Conservation (phyloP, 177 flowering plant genomes). For the Telopea speciosissima region DNA sequence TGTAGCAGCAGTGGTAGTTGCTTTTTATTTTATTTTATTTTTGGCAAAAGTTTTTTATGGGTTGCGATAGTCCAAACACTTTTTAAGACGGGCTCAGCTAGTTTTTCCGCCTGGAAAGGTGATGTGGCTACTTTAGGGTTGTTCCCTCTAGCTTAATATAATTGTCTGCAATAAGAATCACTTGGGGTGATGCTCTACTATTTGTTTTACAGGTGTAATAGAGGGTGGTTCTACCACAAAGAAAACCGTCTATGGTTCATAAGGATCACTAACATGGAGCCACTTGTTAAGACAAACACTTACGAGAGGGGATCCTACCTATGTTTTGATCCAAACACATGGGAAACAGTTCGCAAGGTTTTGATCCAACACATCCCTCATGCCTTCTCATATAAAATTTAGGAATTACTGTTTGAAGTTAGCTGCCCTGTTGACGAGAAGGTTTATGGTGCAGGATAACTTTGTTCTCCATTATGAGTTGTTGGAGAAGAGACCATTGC, state of each 20-base stretch:
- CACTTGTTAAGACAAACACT: slow-evolving; percentile 31
- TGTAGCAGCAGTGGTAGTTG: no score
- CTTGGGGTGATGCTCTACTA: neutral
- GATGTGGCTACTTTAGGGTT: no score
- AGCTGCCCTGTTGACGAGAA: neutral
- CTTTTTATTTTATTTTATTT: no score
- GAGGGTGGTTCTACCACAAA: slow-evolving; percentile 57
- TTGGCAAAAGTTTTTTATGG: no score
- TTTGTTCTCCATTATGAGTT: slow-evolving; percentile 21
- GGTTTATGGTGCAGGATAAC: slow-evolving; percentile 23
- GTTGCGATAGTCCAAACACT: no score
- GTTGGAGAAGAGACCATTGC: slow-evolving; percentile 24
- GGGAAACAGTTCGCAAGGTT: slow-evolving; percentile 45
- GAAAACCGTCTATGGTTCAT: slow-evolving; percentile 42
- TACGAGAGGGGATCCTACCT: slow-evolving; percentile 47
- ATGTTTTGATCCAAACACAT: slow-evolving; percentile 50
- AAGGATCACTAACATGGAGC: slow-evolving; percentile 31
- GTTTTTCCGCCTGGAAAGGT: no score
- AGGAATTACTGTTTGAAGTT: neutral
- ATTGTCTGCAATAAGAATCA: no score
- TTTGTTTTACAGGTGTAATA: slow-evolving; percentile 27
- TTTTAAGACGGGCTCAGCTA: no score
- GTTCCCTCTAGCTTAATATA: no score
- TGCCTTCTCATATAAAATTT: neutral
- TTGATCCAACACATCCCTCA: neutral